Percentiles rank a stretch among this genome's conserved stretches.
Evolutionary conservation across 2,329 filamentous ascomycete genomes (phyloP).

Genomic region (Scedosporium aurantiacum): DNA sequence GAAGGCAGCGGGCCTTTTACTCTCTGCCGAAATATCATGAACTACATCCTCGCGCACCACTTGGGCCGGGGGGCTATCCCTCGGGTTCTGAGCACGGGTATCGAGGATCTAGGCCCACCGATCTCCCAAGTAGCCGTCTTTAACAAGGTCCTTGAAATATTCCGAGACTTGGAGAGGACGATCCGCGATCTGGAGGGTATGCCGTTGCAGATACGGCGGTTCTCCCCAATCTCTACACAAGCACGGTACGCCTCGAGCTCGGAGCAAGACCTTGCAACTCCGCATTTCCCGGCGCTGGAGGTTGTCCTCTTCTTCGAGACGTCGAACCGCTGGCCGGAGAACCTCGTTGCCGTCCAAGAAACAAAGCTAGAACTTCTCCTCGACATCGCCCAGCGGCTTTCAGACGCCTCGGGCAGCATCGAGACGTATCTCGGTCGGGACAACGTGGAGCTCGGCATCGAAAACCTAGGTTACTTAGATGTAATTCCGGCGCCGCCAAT

Average conservation of each 20-base stretch:
- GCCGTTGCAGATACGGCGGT: constrained; percentile 73
- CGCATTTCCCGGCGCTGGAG: constrained; percentile 48
- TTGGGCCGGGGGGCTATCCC: constrained; percentile 23
- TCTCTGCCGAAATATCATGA: constrained; percentile 70
- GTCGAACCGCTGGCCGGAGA: constrained; percentile 88
- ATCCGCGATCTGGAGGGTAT: constrained; percentile 70
- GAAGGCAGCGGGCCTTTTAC: constrained; percentile 48
- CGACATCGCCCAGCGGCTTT: constrained; percentile 60
- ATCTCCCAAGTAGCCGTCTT: constrained; percentile 46
- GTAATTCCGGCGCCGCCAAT: constrained; percentile 61
- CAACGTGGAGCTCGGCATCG: constrained; percentile 53
- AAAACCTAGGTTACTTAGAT: constrained; percentile 76
- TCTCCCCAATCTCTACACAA: constrained; percentile 61
- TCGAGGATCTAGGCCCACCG: constrained; percentile 15
- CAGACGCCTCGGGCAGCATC: constrained; percentile 47
- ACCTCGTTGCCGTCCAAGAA: constrained; percentile 79
- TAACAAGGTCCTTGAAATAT: constrained; percentile 56
- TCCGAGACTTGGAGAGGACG: constrained; percentile 63
- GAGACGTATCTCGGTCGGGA: constrained; percentile 69
- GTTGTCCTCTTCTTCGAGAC: constrained; percentile 86
- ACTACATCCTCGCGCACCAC: constrained; percentile 60
- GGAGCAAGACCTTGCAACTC: constrained; percentile 26
- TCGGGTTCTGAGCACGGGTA: neutral
- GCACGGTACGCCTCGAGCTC: constrained; percentile 61
- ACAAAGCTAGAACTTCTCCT: constrained; percentile 87